A percentile compares a stretch with the other conserved stretches of the same genome.
Evolutionary conservation across 805 yeast genomes (phyloP).

Genomic region (Candida morakotiae): DNA sequence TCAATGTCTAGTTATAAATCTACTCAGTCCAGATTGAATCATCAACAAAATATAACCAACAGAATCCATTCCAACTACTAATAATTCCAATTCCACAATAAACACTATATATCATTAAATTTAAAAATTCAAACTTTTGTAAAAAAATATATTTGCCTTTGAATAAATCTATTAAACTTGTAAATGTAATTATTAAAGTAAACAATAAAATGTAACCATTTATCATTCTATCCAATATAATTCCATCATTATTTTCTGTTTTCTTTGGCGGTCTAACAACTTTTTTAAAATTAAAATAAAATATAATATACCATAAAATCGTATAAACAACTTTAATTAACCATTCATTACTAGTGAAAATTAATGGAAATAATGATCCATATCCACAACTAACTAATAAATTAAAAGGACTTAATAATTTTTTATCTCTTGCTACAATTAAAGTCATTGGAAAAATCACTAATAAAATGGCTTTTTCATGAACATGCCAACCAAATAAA

Average conservation of each 20-base stretch:
- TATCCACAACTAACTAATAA: conserved; percentile 76
- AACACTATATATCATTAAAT: conserved; percentile 77
- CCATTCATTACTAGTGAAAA: conserved; percentile 78
- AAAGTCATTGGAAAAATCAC: conserved; percentile 86
- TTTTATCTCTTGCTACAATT: conserved; percentile 63
- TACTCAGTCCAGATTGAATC: conserved; percentile 44
- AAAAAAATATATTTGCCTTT: conserved; percentile 50
- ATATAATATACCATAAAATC: conserved; percentile 79
- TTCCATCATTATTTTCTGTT: conserved; percentile 15
- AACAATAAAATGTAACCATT: conserved; percentile 64
- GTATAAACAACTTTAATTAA: conserved; percentile 73
- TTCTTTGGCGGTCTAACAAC: conserved; percentile 56
- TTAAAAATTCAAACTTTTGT: conserved; percentile 64
- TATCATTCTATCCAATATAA: conserved; percentile 59
- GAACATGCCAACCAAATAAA: conserved; percentile 98
- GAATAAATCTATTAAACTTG: conserved; percentile 47
- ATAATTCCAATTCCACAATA: conserved; percentile 85
- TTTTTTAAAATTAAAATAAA: conserved; percentile 66
- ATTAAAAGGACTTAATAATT: conserved; percentile 68
- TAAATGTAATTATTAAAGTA: conserved; percentile 53
- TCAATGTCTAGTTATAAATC: no score
- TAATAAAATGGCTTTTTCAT: conserved; percentile 92
- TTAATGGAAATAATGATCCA: conserved; percentile 82
- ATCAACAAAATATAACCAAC: conserved; percentile 84
- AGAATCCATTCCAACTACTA: conserved; percentile 81